Evolutionary conservation across 1,284 basidiomycete species (phyloP), one percentile per base, ranked within the genome.

Genomic region (Afroboletus lepidellus): DNA sequence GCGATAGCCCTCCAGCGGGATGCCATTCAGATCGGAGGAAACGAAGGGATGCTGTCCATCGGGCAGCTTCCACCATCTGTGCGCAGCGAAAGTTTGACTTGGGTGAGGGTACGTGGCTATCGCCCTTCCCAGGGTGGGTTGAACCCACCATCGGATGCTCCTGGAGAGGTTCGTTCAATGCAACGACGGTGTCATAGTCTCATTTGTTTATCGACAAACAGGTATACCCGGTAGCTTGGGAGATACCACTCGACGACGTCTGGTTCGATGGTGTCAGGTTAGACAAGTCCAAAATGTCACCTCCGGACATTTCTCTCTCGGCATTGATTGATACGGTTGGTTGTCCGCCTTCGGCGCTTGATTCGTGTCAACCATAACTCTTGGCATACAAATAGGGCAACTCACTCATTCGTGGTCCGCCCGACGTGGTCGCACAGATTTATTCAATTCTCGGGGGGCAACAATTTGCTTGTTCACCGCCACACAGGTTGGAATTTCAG

Each of bases 401-500:
- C 65, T 82, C 81, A 21, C 69, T 81, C 37, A 69, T 84, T 46
- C 76, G 80, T 20, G 81, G 81, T 13, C 81, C 82, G 5, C 56
- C 67, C 5, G 81, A 84, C 49, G 71, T 81, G 8, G 69, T 83
- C 7, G 50, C 65, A 3, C 58, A 69, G 42, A 79, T 87, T 53
- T 62, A 76, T 23, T 59, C 57, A 6, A 64, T 54, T 18, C 61
- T 77, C 0, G 70, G 72, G n/a, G 68, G 69, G 8, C 61, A 70
- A 18, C 67, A 57, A 5, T 73, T 77, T 42, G 69, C 74, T 2
- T 81, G 79, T 64, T 62, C 69, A 7, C 67, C 69, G 6, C 74
- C 82, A 2, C 85, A 85, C 57, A 78, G 66, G 3, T 66, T 87
- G 20, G 68, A 74, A 1, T 88, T 85, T 67, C 69, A 81, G 57